Evolutionary conservation across 805 yeast genomes (phyloP).

Genomic region (Cyberlindnera maclurae): DNA sequence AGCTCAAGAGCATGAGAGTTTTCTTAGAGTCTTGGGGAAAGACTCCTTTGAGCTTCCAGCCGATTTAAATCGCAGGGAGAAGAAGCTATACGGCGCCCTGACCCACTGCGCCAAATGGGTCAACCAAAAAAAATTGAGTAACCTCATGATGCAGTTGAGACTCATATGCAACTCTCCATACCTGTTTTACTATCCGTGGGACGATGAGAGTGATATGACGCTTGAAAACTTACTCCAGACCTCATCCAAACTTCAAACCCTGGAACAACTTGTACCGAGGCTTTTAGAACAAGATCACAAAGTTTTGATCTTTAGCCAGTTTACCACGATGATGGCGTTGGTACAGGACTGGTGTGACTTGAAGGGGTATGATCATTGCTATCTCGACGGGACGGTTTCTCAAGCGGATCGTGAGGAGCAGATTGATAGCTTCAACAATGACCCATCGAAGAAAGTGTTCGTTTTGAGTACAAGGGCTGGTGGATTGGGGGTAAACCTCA

Average conservation of each 20-base stretch:
- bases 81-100: conserved; percentile 10
- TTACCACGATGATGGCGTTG: conserved; percentile 75
- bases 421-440: conserved; percentile 41
- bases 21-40: conserved; percentile 10
- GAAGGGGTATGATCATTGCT: conserved; percentile 38
- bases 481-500: conserved; percentile 83
- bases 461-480: conserved; percentile 89
- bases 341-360: conserved; percentile 65
- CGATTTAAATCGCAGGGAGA: conserved; percentile 5
- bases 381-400: conserved; percentile 71
- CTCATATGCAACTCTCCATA: conserved; percentile 83
- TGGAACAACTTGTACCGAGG: conserved; percentile 53
- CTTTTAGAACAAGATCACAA: conserved; percentile 52
- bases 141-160: conserved; percentile 77
- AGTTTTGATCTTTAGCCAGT: conserved; percentile 80
- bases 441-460: conserved; percentile 42
- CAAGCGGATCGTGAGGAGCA: conserved; percentile 61
- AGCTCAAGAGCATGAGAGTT: conserved; percentile 10
- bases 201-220: conserved; percentile 34
- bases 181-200: conserved; percentile 74
- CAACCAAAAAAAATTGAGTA: conserved; percentile 48
- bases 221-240: conserved; percentile 37
- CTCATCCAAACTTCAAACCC: conserved; percentile 67
- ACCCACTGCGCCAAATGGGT: conserved; percentile 31
- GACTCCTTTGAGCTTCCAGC: conserved; percentile 1